Evolutionary conservation across 805 yeast species (phyloP), one percentile per base, ranked within the genome.

Genomic region (Schwanniomyces yamadae): DNA sequence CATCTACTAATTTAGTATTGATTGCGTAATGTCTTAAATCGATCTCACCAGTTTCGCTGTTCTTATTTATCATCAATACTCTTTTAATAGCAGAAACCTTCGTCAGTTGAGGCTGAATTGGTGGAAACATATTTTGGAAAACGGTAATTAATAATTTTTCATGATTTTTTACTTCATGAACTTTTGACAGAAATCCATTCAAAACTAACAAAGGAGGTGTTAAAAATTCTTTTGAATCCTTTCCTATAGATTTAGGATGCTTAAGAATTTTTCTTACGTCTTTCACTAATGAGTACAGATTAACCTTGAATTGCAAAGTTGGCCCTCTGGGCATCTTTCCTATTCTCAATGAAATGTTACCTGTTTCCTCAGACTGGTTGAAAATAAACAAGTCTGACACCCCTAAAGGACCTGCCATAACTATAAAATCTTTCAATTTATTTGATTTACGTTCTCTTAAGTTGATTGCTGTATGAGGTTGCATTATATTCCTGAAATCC

Each of bases 341-440:
- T 29, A 93, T 62, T 52, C 97, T 77, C 44, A 93, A 68, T 33
- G 91, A 83, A 4, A 93, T 82, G 37, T 80, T 81, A 6, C 96
- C 97, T 1, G 83, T 66, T 27, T 73, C 73, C 48, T 80, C 83
- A 24, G 85, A 76, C 57, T 89, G 96, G 43, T 88, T 82, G 68
- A 93, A 90, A 14, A 91, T 69, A 63, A 93, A 78, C 54, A 93
- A 63, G 62, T 91, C 96, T 5, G 91, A 75, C 15, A 93, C 96
- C 18, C 95, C 95, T 28, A 93, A 69, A 10, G 98, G 98, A 5
- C 98, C 98, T 24, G 96, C 86, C 96, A 93, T 90, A n/a, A 88
- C 95, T n/a, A 90, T 77, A 50, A 84, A 93, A 63, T 91, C 99
- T 59, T 84, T 87, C 47, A 93, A 70, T 55, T 81, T 85, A 61